Evolutionary conservation across 306 rosid species (phyloP).

Genomic region (Glycine tomentella): DNA sequence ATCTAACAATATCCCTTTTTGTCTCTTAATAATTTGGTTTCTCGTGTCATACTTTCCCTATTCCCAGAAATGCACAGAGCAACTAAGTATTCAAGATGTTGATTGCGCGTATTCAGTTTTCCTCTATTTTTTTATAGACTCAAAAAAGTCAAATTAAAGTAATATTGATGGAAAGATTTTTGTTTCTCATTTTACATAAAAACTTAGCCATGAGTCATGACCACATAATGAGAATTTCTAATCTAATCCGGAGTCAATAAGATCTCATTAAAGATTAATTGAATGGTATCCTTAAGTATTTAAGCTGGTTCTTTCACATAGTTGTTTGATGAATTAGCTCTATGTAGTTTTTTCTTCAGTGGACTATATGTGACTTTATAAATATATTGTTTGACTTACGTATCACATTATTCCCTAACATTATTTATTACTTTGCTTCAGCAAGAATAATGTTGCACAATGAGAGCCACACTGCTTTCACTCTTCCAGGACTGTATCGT

Average conservation of each 20-base stretch:
- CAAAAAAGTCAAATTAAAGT: too few relatives aligned
- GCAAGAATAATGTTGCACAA: conserved; percentile 78
- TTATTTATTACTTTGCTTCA: conserved; percentile 47
- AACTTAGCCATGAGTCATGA: neutral
- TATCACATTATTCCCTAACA: conserved; percentile 21
- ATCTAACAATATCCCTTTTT: neutral
- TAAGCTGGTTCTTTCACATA: too few relatives aligned
- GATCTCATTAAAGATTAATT: neutral
- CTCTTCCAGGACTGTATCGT: conserved; percentile 74
- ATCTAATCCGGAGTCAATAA: neutral
- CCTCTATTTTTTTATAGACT: neutral
- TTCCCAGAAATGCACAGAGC: neutral
- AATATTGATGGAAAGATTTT: neutral
- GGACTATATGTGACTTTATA: conserved; percentile 6
- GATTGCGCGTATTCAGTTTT: neutral
- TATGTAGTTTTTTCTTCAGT: conserved; percentile 4
- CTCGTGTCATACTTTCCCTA: neutral
- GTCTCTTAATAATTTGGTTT: neutral
- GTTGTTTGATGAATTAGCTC: too few relatives aligned
- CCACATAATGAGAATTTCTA: neutral
- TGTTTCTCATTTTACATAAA: neutral
- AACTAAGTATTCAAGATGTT: neutral
- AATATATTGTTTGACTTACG: conserved; percentile 6
- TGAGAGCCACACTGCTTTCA: conserved; percentile 80
- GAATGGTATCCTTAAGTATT: too few relatives aligned